phyloP scores from a whole-genome alignment of 345 rosid species.

The Hibiscus syriacus region DNA sequence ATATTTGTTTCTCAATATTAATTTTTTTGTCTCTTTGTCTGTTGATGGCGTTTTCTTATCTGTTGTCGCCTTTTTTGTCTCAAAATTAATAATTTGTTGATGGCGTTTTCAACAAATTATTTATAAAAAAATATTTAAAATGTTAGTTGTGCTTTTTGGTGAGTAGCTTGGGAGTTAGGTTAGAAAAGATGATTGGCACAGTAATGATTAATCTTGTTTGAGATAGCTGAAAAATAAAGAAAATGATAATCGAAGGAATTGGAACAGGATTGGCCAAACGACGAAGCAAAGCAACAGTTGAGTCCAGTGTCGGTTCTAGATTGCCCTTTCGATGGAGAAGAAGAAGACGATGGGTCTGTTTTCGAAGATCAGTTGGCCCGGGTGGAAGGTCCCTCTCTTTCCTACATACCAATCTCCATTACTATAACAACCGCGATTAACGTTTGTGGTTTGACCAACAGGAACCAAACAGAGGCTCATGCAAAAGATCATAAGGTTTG shows the following conservation, averaged over 20 bases:
- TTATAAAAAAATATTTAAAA: too few relatives aligned
- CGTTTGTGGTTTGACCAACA: constrained; percentile 9
- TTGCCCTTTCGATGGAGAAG: constrained; percentile 64
- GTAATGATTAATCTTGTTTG: too few relatives aligned
- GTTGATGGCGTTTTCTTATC: constrained; percentile 17
- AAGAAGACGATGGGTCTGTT: constrained; percentile 23
- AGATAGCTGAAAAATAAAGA: too few relatives aligned
- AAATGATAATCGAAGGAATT: too few relatives aligned
- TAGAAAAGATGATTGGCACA: too few relatives aligned
- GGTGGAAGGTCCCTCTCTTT: constrained; percentile 23
- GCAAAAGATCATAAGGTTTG: constrained; percentile 32
- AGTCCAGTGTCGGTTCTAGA: constrained; percentile 85
- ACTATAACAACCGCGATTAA: not conserved
- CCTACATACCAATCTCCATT: not conserved
- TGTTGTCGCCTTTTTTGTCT: too few relatives aligned
- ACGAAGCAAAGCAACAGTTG: constrained; percentile 61
- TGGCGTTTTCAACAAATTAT: too few relatives aligned
- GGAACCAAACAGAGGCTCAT: constrained; percentile 38
- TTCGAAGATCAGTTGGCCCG: constrained; percentile 15
- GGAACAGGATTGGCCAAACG: constrained; percentile 44
- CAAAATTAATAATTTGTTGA: too few relatives aligned
- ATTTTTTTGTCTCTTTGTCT: constrained; percentile 3
- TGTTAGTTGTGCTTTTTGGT: too few relatives aligned
- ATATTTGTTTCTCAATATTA: constrained; percentile 6
- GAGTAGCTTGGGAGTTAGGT: too few relatives aligned